These are phyloP conservation scores for Paecilomyces sp. DNA, from an alignment of 2,329 filamentous ascomycete genomes.

Conservation along the genomic window DNA sequence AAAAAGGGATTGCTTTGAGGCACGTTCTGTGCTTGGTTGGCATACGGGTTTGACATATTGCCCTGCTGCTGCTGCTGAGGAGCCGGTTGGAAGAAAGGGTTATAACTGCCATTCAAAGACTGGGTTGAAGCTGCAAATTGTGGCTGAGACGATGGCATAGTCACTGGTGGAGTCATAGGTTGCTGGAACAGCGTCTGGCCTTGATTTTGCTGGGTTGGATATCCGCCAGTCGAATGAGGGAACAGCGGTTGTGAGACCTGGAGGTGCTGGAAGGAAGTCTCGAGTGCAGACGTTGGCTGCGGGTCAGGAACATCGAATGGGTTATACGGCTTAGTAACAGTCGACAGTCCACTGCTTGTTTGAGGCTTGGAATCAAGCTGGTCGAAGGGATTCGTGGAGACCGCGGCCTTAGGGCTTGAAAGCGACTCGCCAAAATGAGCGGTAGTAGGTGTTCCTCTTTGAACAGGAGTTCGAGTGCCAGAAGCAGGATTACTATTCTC, in stretches of 20 bases:
- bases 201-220: slow-evolving; percentile 35
- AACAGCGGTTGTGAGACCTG: slow-evolving; percentile 65
- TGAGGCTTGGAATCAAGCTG: slow-evolving; percentile 34
- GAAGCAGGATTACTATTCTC: slow-evolving; percentile 53
- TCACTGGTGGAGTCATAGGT: slow-evolving; percentile 37
- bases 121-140: slow-evolving; percentile 28
- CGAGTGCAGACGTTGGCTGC: slow-evolving; percentile 39
- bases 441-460: slow-evolving; percentile 12
- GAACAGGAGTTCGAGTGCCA: slow-evolving; percentile 49
- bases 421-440: slow-evolving; percentile 8
- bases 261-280: slow-evolving; percentile 68
- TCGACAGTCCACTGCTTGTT: slow-evolving; percentile 3
- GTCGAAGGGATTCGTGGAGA: slow-evolving; percentile 63
- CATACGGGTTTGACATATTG: slow-evolving; percentile 14
- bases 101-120: slow-evolving; percentile 26
- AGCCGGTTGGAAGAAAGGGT: slow-evolving; percentile 37
- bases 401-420: slow-evolving; percentile 12
- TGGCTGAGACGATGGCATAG: slow-evolving; percentile 26
- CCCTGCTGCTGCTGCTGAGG: slow-evolving; percentile 21
- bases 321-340: slow-evolving; percentile 48
- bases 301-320: slow-evolving; percentile 54
- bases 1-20: slow-evolving; percentile 30
- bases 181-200: slow-evolving; percentile 34
- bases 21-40: slow-evolving; percentile 15
- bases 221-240: slow-evolving; percentile 66